phyloP scores from a whole-genome alignment of 78 protist genomes.

The Guillardia theta region DNA sequence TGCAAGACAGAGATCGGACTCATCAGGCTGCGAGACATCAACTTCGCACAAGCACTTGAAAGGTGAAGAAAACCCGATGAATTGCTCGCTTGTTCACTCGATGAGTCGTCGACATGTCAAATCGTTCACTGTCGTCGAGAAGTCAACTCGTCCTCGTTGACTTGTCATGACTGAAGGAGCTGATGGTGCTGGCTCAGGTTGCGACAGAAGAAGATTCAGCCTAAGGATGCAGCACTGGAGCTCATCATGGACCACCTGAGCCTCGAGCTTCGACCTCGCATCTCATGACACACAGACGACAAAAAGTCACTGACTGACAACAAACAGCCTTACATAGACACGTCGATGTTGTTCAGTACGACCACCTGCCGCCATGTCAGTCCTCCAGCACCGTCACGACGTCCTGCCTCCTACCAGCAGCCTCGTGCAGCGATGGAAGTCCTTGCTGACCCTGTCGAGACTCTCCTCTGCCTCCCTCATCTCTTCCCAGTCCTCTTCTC shows the following conservation, averaged over 20 bases:
- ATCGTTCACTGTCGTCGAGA: too few relatives aligned
- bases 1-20: neutral
- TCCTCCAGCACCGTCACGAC: too few relatives aligned
- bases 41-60: neutral
- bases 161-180: neutral
- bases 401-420: too few relatives aligned
- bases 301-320: too few relatives aligned
- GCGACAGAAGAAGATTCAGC: neutral
- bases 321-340: too few relatives aligned
- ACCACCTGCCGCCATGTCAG: neutral
- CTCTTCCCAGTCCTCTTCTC: too few relatives aligned
- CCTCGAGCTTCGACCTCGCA: neutral
- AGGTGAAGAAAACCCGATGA: neutral
- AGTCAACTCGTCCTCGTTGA: too few relatives aligned
- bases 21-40: slow-evolving; percentile 1
- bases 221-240: neutral
- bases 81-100: too few relatives aligned
- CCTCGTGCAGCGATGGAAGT: too few relatives aligned
- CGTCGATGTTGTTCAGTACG: neutral
- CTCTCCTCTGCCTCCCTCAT: too few relatives aligned
- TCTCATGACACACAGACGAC: neutral
- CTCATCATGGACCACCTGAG: neutral
- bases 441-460: too few relatives aligned
- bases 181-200: neutral
- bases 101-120: too few relatives aligned